Evolutionary conservation across 257 asterid species (phyloP), one percentile per base, ranked within the genome.

Genomic region (Cinchona pubescens): DNA sequence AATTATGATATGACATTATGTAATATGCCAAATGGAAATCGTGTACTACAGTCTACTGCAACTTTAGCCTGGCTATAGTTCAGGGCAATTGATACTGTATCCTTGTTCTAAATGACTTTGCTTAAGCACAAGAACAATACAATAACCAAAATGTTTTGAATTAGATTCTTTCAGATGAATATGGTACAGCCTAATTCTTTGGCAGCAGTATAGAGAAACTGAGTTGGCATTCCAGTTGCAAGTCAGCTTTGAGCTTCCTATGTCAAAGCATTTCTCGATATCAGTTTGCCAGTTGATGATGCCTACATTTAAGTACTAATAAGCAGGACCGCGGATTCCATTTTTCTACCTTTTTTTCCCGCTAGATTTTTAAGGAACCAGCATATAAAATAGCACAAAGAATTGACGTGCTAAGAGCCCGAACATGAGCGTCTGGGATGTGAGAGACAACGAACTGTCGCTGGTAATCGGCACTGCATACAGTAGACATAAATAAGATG

Each of bases 391-490:
- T 92, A 53, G 97, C 96, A 13, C 92, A 96, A 71, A 94, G 99
- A 65, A 94, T 94, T 34, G 99, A 94, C 34, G 79, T 91, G 87
- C 99, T 94, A 21, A 94, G 97, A 18, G 97, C 92, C n/a, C 99
- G 97, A 38, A 94, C 97, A 64, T 89, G 97, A 82, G 99, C 99
- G 48, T n/a, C 98, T 94, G 7, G 91, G 92, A 79, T 94, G 99
- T 72, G 98, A 94, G 68, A 90, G 88, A 74, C 98, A 94, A 13
- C 96, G 94, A 71, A 90, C 93, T 3, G 97, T 92, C 32, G 98
- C 98, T 23, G 98, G 84, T 79, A 94, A 85, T 55, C 99, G 99
- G 80, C 99, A 94, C 97, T 94, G 91, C 81, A 85, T 12, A 61
- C 45, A 64, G 45, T 76, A 58, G 43, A 62, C n/a, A 34, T 56